phyloP scores from a whole-genome alignment of 352 stramenopile genomes.

The Blastocystis hominis region DNA sequence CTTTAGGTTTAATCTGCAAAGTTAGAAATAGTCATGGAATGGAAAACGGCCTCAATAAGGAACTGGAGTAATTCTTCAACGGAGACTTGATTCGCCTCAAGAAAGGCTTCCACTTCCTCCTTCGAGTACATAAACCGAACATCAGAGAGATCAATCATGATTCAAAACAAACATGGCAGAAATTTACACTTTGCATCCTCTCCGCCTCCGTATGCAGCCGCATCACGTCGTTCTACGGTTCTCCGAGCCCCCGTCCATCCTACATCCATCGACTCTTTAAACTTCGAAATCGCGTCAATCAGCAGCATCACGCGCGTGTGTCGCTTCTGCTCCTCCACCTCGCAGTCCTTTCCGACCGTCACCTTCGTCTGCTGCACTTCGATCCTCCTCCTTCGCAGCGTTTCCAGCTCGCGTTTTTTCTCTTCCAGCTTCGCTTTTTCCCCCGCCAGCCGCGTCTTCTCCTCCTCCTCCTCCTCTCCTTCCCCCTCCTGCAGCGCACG shows the following conservation, averaged over 20 bases:
- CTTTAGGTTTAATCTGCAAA: background rate
- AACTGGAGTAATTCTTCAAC: constrained; percentile 33
- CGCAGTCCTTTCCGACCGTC: background rate
- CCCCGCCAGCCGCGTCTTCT: background rate
- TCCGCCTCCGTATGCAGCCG: background rate
- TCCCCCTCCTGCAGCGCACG: background rate
- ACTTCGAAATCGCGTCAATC: constrained; percentile 14
- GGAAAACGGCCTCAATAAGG: background rate
- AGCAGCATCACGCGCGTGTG: constrained; percentile 6
- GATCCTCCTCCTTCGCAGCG: background rate
- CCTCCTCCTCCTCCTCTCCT: background rate
- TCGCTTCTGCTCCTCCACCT: background rate
- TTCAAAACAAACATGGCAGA: background rate
- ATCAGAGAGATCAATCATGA: constrained; percentile 26
- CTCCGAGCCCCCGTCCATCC: background rate
- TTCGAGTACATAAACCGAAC: constrained; percentile 28
- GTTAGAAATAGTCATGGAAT: background rate
- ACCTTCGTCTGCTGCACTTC: background rate
- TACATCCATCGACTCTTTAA: constrained; percentile 50
- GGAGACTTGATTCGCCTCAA: background rate
- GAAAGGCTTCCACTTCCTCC: constrained; percentile 4
- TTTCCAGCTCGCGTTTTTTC: background rate
- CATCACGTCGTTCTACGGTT: background rate
- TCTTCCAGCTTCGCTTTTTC: background rate
- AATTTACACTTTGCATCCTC: background rate